These are phyloP conservation scores for Coprinopsis cinerea DNA, from an alignment of 768 basidiomycete genomes.

Conservation along the genomic window DNA sequence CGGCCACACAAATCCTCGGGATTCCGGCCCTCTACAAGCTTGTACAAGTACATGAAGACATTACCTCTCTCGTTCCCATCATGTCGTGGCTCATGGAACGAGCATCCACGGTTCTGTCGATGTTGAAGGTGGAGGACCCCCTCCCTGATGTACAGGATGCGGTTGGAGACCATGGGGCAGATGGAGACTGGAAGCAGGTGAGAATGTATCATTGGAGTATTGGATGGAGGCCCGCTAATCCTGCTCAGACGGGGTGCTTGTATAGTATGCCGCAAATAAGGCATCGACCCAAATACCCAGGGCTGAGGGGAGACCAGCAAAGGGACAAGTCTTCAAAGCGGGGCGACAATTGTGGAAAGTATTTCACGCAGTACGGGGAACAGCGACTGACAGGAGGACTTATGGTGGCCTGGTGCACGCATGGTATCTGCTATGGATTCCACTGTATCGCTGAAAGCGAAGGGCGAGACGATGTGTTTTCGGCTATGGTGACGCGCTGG, in stretches of 20 bases:
- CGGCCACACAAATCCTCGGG: neutral
- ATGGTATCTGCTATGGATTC: too few species aligned
- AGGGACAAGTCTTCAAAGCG: neutral
- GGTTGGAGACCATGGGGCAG: neutral
- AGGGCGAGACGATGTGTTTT: too few species aligned
- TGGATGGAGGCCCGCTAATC: neutral
- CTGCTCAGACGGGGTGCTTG: slow-evolving; percentile 1
- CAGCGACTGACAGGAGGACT: too few species aligned
- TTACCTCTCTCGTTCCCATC: neutral
- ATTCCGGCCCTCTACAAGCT: neutral
- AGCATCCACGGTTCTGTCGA: neutral
- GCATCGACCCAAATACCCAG: neutral
- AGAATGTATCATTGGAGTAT: neutral
- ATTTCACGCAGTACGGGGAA: slow-evolving; percentile 13
- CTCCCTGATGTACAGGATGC: neutral
- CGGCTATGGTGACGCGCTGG: too few species aligned
- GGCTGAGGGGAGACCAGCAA: neutral
- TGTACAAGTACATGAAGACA: neutral
- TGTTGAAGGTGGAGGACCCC: neutral
- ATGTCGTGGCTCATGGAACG: neutral
- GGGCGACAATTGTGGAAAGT: slow-evolving; percentile 3
- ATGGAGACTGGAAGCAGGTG: slow-evolving; percentile 13
- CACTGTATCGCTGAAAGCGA: too few species aligned
- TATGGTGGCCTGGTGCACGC: too few species aligned
- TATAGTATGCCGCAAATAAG: slow-evolving; percentile 3